Base-by-base conservation (phyloP, 495 filamentous ascomycete genomes). In the Sordaria brevicollis region DNA sequence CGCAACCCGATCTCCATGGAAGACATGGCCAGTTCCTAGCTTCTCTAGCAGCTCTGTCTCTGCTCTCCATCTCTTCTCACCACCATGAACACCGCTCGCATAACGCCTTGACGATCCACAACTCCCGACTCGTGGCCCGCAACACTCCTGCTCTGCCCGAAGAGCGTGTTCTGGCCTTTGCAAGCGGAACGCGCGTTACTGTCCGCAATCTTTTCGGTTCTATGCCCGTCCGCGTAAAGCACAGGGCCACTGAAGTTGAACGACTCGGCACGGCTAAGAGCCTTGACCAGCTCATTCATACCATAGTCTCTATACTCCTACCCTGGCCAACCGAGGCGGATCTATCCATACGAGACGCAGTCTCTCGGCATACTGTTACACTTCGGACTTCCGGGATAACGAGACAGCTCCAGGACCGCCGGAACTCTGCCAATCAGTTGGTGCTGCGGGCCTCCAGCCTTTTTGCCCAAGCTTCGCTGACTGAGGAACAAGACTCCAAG, bases 211-310 rank as follows among this genome's bases (percentile, higher is more conserved):
- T 99, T 13, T 98, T 97, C 79, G 95, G 94, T 2, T 93, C 92
- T 65, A 93, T 99, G 90, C 95, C 95, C 2, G 95, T 99, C 11
- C 90, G 96, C n/a, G 89, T 97, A 25, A 97, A 95, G 79, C 91
- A 91, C 74, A 86, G 93, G 73, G 81, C 82, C 2, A 80, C 84
- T 11, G 86, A 90, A 57, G 70, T 88, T 3, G 90, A 93, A 35
- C 85, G 85, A 38, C 66, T 76, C 10, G 76, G 74, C 2, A 77
- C 78, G 31, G 70, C 72, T 33, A 84, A 78, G 68, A 86, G 91
- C 67, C 94, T 92, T 90, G 87, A 92, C 15, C 79, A 81, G 2
- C 80, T 97, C 31, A 87, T 85, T 73, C 84, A 82, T 49, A 74
- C 76, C 3, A 73, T 92, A 10, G 84, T 89, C 19, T 86, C 87